phyloP scores from a whole-genome alignment of 208 protist genomes.

The Histomonas meleagridis region DNA sequence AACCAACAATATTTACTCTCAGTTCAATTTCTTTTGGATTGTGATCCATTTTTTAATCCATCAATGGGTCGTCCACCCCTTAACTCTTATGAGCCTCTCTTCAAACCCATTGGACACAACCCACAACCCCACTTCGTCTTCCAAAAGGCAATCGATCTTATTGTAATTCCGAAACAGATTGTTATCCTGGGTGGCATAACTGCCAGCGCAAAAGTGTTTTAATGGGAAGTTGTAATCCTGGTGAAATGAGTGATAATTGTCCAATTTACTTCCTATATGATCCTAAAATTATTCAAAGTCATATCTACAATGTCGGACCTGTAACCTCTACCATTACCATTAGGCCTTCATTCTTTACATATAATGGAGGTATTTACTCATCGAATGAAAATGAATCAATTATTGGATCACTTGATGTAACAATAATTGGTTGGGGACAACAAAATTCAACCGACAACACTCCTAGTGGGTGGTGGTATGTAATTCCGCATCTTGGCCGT shows the following conservation, averaged over 20 bases:
- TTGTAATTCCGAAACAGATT: not conserved
- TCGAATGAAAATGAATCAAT: not conserved
- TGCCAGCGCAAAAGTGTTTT: not conserved
- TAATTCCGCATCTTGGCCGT: not conserved
- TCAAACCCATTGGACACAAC: too few species aligned
- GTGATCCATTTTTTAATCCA: not conserved
- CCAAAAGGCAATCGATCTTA: not conserved
- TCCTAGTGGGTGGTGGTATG: not conserved
- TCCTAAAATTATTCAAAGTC: not conserved
- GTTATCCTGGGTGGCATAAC: not conserved
- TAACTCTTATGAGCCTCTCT: not conserved
- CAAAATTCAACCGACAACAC: too few species aligned
- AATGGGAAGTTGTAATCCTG: not conserved
- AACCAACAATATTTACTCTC: not conserved
- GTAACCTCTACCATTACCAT: not conserved
- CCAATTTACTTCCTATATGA: not conserved
- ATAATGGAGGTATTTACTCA: not conserved
- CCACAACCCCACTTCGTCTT: not conserved
- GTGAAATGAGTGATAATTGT: not conserved
- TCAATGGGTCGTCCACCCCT: not conserved
- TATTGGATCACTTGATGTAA: not conserved
- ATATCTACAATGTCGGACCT: not conserved
- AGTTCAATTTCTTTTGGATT: not conserved
- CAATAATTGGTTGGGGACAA: slow-evolving; percentile 29
- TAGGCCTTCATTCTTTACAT: not conserved